Conservation (phyloP, 345 rosid genomes). For the Jatropha curcas region DNA sequence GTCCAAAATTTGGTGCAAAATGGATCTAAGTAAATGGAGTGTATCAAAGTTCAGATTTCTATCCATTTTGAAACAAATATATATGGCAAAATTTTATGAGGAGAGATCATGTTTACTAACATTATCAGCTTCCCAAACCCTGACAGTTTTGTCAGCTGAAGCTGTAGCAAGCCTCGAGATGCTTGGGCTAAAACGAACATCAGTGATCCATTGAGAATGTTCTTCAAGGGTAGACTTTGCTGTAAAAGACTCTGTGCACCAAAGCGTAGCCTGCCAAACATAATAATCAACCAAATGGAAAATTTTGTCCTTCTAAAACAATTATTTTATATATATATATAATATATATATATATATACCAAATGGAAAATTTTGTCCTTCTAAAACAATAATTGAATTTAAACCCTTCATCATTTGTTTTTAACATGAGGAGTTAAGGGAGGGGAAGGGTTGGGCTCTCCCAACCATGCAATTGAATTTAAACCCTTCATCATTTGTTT, state of each 20-base stretch:
- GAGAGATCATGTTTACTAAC: conserved; percentile 34
- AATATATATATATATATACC: too few relatives aligned
- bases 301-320: neutral
- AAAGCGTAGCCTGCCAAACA: conserved; percentile 51
- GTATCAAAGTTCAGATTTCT: neutral
- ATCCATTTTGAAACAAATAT: neutral
- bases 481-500: neutral
- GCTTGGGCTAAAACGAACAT: conserved; percentile 67
- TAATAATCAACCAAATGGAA: conserved; percentile 12
- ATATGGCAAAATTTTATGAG: neutral
- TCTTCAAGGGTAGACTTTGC: conserved; percentile 56
- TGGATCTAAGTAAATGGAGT: neutral
- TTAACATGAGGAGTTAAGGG: neutral
- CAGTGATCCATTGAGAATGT: conserved; percentile 60
- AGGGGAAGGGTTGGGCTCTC: neutral
- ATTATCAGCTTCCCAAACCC: conserved; percentile 69
- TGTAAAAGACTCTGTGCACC: conserved; percentile 59
- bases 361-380: too few relatives aligned
- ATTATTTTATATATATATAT: too few relatives aligned
- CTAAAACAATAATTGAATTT: too few relatives aligned
- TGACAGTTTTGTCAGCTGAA: conserved; percentile 68
- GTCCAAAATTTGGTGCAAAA: too few relatives aligned
- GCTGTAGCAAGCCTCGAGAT: conserved; percentile 62
- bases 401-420: neutral
- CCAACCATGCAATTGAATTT: too few relatives aligned